Evolutionary conservation across 331 rosid species (phyloP), one percentile per base, ranked within the genome.

Genomic region (Cydonia oblonga): DNA sequence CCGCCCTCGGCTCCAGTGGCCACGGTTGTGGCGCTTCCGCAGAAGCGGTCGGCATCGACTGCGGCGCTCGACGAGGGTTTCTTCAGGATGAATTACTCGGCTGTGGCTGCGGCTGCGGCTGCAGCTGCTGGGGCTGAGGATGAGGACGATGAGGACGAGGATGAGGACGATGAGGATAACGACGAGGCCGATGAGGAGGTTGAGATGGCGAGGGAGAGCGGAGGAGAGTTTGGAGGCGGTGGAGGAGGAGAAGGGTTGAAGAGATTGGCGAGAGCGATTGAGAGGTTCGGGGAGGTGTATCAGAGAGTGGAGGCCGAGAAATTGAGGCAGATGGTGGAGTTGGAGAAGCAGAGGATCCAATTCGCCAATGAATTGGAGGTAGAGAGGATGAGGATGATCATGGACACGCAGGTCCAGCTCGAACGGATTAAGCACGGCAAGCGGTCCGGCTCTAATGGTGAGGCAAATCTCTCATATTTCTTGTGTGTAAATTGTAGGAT

Each of bases 271-370:
- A 85, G 74, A 79, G 98, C 96, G 15, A 86, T 93, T 44, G 90
- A 88, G 86, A 84, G 82, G 73, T 91, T 93, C 23, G 98, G 96
- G 12, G 87, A 85, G 49, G 83, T 86, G 74, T 93, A 91, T 73
- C 91, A 93, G 71, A 91, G 90, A 82, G 92, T 91, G 76, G 98
- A 93, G 78, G 91, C 71, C 0, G 91, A 91, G 73, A 93, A 93
- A 66, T 76, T 90, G 80, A 86, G 89, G 89, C 97, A 91, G 79
- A 91, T 86, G 97, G 78, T 87, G 79, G 98, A 93, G 74, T 79
- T 93, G 92, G 97, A 93, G 90, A 91, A 89, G 82, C 95, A 91
- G 83, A 86, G 97, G 87, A 85, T 93, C 92, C 91, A 91, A 73
- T 93, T 93, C 77, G 81, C 95, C 2, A 93, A 89, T 76, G 98